Percentiles rank a stretch among this genome's conserved stretches.
These are phyloP conservation scores for Candida coleopterorum DNA, from an alignment of 805 yeast species.

Conservation along the genomic window DNA sequence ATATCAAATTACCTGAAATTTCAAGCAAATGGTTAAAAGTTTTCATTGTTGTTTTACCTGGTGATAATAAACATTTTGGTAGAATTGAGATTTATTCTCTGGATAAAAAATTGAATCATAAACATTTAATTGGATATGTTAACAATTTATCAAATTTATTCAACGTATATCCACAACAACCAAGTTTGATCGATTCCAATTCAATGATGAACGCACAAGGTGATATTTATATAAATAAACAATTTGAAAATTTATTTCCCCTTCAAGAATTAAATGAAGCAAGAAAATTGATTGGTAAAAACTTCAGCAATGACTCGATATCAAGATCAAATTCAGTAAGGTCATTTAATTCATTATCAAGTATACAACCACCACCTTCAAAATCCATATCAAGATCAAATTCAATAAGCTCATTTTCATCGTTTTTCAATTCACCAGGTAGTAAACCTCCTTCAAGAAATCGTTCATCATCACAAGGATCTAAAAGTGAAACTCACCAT, in stretches of 20 bases:
- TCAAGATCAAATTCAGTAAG: constrained; percentile 9
- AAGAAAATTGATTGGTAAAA: constrained; percentile 7
- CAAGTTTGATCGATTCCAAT: constrained; percentile 53
- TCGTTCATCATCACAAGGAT: constrained; percentile 3
- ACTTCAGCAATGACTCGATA: not conserved
- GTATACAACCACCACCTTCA: constrained; percentile 1
- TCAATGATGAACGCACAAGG: constrained; percentile 55
- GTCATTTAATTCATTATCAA: constrained; percentile 14
- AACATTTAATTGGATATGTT: constrained; percentile 48
- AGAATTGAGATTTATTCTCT: constrained; percentile 49
- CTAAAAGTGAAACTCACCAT: not conserved
- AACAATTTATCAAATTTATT: constrained; percentile 41
- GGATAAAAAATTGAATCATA: constrained; percentile 42
- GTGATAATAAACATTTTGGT: constrained; percentile 43
- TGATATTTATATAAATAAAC: constrained; percentile 44
- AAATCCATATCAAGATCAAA: constrained; percentile 15
- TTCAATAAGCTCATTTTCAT: constrained; percentile 21
- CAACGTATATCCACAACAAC: constrained; percentile 57
- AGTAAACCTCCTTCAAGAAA: not conserved
- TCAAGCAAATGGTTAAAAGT: constrained; percentile 58
- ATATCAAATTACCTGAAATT: constrained; percentile 54
- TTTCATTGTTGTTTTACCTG: constrained; percentile 46
- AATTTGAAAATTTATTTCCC: constrained; percentile 30
- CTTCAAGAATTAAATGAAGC: constrained; percentile 2
- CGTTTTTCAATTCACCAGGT: constrained; percentile 22